A percentile compares a stretch with the other conserved stretches of the same genome.
Conservation (phyloP, 805 yeast species). For the Wickerhamiella shivajii region DNA sequence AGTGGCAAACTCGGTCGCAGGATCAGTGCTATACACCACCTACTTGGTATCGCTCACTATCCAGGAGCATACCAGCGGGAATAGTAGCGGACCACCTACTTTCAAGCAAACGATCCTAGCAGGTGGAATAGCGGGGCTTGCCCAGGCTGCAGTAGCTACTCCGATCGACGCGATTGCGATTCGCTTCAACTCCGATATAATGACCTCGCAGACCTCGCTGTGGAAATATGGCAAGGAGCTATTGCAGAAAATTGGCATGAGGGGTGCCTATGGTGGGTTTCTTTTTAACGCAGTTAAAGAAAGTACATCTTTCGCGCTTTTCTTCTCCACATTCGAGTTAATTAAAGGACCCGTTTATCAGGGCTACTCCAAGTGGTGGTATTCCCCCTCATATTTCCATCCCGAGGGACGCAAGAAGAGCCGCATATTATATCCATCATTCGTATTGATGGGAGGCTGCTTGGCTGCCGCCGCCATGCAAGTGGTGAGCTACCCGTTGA, state of each 20-base stretch:
- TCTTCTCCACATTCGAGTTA: slow-evolving; percentile 66
- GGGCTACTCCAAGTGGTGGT: slow-evolving; percentile 21
- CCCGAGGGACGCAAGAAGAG: slow-evolving; percentile 20
- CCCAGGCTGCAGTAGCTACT: slow-evolving; percentile 82
- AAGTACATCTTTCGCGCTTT: slow-evolving; percentile 65
- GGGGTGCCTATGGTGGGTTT: slow-evolving; percentile 84
- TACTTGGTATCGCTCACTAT: slow-evolving; percentile 35
- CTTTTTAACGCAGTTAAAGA: slow-evolving; percentile 68
- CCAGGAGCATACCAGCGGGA: slow-evolving; percentile 13
- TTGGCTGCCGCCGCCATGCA: slow-evolving; percentile 68
- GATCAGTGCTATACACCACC: slow-evolving; percentile 70
- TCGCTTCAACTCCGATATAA: slow-evolving; percentile 61
- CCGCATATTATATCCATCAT: slow-evolving; percentile 47
- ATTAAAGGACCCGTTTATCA: slow-evolving; percentile 40
- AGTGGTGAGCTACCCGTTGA: slow-evolving; percentile 68
- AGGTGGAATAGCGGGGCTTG: slow-evolving; percentile 74
- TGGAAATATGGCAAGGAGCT: slow-evolving; percentile 67
- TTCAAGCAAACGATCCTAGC: slow-evolving; percentile 40
- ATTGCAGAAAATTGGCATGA: slow-evolving; percentile 55
- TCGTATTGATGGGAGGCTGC: slow-evolving; percentile 72
- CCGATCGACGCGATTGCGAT: slow-evolving; percentile 87
- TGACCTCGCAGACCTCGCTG: slow-evolving; percentile 55
- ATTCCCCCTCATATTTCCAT: slow-evolving; percentile 17
- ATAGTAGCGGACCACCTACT: slow-evolving; percentile 37
- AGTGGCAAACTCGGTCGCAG: slow-evolving; percentile 78